These are phyloP conservation scores for Ceratobasidium papillatum DNA, from an alignment of 1,284 basidiomycete species.

Conservation along the genomic window DNA sequence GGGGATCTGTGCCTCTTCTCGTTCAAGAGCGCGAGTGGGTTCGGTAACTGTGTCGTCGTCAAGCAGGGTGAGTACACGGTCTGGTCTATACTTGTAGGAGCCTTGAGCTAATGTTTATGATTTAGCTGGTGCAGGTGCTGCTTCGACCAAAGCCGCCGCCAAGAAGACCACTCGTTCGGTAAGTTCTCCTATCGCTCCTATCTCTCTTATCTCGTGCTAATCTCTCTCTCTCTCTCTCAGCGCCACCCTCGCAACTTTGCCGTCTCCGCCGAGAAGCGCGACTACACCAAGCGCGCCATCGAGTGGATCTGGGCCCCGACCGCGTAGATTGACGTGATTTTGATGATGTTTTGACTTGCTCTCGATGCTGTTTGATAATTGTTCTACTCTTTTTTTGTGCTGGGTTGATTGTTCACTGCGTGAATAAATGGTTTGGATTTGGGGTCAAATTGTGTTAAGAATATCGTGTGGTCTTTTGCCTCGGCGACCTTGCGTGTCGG, in stretches of 20 bases:
- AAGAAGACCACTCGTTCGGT: slow-evolving; percentile 36
- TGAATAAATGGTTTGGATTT: slow-evolving; percentile 33
- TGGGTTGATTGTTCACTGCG: slow-evolving; percentile 14
- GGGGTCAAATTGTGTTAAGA: background rate
- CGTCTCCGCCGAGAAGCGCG: slow-evolving; percentile 5
- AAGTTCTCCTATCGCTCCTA: background rate
- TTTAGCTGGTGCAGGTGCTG: slow-evolving; percentile 10
- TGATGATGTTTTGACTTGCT: slow-evolving; percentile 19
- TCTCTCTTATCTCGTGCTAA: background rate
- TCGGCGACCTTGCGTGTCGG: no score
- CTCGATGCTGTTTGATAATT: slow-evolving; percentile 27
- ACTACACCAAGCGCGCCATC: slow-evolving; percentile 28
- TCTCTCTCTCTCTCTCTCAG: background rate
- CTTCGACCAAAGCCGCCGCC: slow-evolving; percentile 7
- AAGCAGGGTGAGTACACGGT: slow-evolving; percentile 18
- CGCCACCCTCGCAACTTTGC: slow-evolving; percentile 29
- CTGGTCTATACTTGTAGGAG: background rate
- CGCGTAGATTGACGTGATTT: background rate
- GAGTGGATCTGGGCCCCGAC: slow-evolving; percentile 30
- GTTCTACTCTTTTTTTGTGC: slow-evolving; percentile 18
- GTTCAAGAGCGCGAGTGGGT: slow-evolving; percentile 40
- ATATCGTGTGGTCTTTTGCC: no score
- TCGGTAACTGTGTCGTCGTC: slow-evolving; percentile 38
- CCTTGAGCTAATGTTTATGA: background rate
- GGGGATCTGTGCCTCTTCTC: slow-evolving; percentile 20